Base-by-base conservation (phyloP, 2,329 filamentous ascomycete genomes). In the Fusarium coffeatum region DNA sequence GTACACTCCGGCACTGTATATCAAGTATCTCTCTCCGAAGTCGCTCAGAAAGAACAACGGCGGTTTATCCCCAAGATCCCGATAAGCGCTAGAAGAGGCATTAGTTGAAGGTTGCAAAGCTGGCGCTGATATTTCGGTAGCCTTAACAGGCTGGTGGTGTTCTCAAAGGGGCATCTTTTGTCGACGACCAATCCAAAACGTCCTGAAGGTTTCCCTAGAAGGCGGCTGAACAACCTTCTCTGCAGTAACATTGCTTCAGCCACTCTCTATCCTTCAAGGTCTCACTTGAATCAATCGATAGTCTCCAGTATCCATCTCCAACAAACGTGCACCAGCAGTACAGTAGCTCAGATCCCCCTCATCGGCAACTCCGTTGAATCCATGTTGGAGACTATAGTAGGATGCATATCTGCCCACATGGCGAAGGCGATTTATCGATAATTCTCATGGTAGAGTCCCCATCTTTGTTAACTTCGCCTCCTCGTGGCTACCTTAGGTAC, bases 301-400 rank as follows among this genome's bases (percentile, higher is more conserved):
- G 53, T 46, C 28, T 42, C 48, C 50, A 23, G n/a, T n/a, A 18
- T 50, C 37, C 37, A 37, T 37, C 34, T 37, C 18, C 37, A 22
- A 46, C n/a, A 34, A 22, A 22, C n/a, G 23, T 47, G 30, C 32
- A n/a, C 22, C 46, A 30, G 30, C 15, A 22, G 18, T 42, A 37
- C 30, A 48, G 42, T 22, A 48, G 18, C 42, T 40, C 48, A 27
- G 32, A 37, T 55, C 42, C 25, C 54, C 47, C 55, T 43, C 37
- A 25, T 72, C 60, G 65, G 56, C 42, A 22, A 63, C 43, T 40
- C 68, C 68, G 68, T 51, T 54, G 61, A 37, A 34, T 48, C 34
- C 30, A 30, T 27, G 32, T 25, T 54, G 18, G 25, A 53, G 49
- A 41, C 34, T 37, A 37, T n/a, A 37, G 34, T 37, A 37, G 34